Base-by-base conservation (phyloP, 306 rosid species). In the Abrus precatorius region DNA sequence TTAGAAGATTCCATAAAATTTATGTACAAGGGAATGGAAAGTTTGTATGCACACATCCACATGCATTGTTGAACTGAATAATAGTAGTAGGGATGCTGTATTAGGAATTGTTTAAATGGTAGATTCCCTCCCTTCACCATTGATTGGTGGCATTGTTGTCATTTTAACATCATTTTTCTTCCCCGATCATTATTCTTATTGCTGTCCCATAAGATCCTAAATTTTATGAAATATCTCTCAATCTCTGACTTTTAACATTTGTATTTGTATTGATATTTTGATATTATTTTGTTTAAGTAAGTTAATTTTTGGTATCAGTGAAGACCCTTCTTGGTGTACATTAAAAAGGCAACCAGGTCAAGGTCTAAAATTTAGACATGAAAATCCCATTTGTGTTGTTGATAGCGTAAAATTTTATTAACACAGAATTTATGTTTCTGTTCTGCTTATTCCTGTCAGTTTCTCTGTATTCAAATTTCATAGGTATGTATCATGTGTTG, bases 401-500 rank as follows among this genome's bases (percentile, higher is more conserved):
- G 48, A 50, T 50, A 64, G 45, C 80, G 61, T 33, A n/a, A 78
- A 80, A 54, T 80, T 70, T 40, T 30, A 32, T 28, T 28, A 8
- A 2, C 32, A 59, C 4, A 62, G 6, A 41, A 20, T 20, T 77
- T 85, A 55, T 65, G 44, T 74, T 76, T 65, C 32, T 64, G 60
- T 72, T 76, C 33, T 75, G 14, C 64, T 38, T 43, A 67, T 76
- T 69, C 57, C 59, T 41, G 57, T 77, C 59, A 70, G 45, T 75
- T 50, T 74, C n/a, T 64, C 55, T 59, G 55, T 69, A 13, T 76
- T 77, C 59, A 75, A 82, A 56, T 76, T 80, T 73, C 43, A 41
- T 86, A 94, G 98, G 90, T 94, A 95, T 76, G 96, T 95, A 72
- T 95, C 98, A 30, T 95, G 99, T 61, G 96, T 85, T 47, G 90